phyloP scores from a whole-genome alignment of 805 yeast genomes.

The Kazachstania viticola region DNA sequence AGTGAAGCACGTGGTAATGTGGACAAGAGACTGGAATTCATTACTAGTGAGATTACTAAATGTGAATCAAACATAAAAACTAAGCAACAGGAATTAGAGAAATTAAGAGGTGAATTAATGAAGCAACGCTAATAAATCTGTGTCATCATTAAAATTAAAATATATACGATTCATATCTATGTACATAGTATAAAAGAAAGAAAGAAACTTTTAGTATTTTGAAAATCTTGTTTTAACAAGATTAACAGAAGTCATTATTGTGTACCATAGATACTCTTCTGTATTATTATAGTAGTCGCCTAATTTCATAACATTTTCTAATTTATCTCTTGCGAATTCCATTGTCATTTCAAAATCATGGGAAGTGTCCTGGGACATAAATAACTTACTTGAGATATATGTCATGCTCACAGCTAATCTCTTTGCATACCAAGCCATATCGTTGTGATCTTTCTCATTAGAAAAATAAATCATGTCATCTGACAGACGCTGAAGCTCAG shows the following conservation, averaged over 20 bases:
- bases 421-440: constrained; percentile 89
- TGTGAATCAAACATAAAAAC: constrained; percentile 61
- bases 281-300: constrained; percentile 53
- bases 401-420: constrained; percentile 58
- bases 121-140: constrained; percentile 34
- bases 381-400: constrained; percentile 67
- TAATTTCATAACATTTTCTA: constrained; percentile 39
- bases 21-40: constrained; percentile 80
- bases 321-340: constrained; percentile 49
- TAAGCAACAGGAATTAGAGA: constrained; percentile 45
- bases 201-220: too few relatives aligned
- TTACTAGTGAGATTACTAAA: constrained; percentile 61
- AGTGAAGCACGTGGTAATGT: constrained; percentile 77
- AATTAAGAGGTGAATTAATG: constrained; percentile 43
- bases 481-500: constrained; percentile 60
- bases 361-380: constrained; percentile 67
- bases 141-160: too few relatives aligned
- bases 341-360: constrained; percentile 43
- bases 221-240: constrained; percentile 59
- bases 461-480: constrained; percentile 78
- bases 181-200: too few relatives aligned
- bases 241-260: constrained; percentile 49
- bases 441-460: constrained; percentile 61
- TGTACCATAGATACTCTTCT: constrained; percentile 71
- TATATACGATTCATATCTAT: too few relatives aligned